Percentiles rank a stretch among this genome's conserved stretches.
phyloP scores from a whole-genome alignment of 2,329 filamentous ascomycete species.

The Cercospora sp. region DNA sequence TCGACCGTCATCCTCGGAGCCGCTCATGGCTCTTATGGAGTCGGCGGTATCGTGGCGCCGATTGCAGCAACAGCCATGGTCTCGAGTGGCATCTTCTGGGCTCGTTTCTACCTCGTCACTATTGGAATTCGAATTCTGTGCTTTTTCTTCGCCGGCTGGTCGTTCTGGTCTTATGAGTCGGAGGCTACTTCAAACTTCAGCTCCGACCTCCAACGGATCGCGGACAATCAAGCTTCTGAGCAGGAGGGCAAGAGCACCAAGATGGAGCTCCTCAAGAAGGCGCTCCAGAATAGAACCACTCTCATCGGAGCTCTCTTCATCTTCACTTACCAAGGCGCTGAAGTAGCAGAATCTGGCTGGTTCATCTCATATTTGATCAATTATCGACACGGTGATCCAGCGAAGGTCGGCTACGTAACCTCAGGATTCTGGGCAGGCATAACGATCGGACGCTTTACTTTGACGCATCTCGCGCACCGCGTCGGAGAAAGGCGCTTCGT shows the following conservation, averaged over 20 bases:
- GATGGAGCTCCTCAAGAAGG: constrained; percentile 52
- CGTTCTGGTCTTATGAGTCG: constrained; percentile 69
- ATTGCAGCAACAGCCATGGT: constrained; percentile 74
- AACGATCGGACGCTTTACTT: constrained; percentile 58
- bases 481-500: constrained; percentile 73
- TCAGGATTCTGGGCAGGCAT: constrained; percentile 63
- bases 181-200: constrained; percentile 54
- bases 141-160: constrained; percentile 61
- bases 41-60: constrained; percentile 60
- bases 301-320: constrained; percentile 77
- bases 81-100: constrained; percentile 63
- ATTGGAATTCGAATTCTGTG: constrained; percentile 60
- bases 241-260: constrained; percentile 47
- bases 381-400: constrained; percentile 67
- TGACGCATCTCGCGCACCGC: constrained; percentile 64
- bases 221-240: constrained; percentile 42
- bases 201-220: constrained; percentile 46
- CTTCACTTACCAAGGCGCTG: constrained; percentile 81
- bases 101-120: constrained; percentile 69
- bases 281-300: constrained; percentile 59
- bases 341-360: constrained; percentile 83
- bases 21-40: constrained; percentile 63
- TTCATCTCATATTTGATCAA: constrained; percentile 81
- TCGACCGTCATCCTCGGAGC: constrained; percentile 57
- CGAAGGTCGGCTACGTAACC: constrained; percentile 75